phyloP scores from a whole-genome alignment of 2,329 filamentous ascomycete species.

The Colletotrichum sp. region DNA sequence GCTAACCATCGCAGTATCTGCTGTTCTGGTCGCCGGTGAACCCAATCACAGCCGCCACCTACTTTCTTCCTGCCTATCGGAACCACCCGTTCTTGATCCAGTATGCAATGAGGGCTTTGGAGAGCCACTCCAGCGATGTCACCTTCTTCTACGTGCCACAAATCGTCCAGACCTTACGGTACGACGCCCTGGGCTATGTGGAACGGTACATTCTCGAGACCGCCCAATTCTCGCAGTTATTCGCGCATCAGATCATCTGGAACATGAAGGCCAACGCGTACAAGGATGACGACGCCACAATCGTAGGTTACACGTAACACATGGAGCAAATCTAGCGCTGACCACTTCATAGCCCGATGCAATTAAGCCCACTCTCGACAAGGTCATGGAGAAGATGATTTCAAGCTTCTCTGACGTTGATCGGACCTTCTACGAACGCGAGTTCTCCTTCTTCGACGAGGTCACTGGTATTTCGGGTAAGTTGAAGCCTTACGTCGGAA shows the following conservation, averaged over 20 bases:
- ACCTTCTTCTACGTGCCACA: slow-evolving; percentile 99
- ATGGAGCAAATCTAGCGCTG: slow-evolving; percentile 19
- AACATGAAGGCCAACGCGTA: slow-evolving; percentile 99
- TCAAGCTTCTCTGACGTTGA: slow-evolving; percentile 81
- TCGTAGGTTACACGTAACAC: slow-evolving; percentile 59
- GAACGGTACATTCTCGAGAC: slow-evolving; percentile 97
- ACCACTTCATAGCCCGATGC: slow-evolving; percentile 70
- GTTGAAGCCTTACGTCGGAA: slow-evolving; percentile 90
- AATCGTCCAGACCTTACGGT: slow-evolving; percentile 93
- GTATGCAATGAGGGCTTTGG: slow-evolving; percentile 93
- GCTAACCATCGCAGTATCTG: slow-evolving; percentile 68
- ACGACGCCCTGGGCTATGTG: slow-evolving; percentile 92
- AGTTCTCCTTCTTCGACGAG: slow-evolving; percentile 98
- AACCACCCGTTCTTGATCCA: slow-evolving; percentile 94
- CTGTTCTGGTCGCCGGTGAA: slow-evolving; percentile 94
- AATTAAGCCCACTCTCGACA: slow-evolving; percentile 92
- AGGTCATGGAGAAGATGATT: slow-evolving; percentile 85
- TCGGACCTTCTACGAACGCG: slow-evolving; percentile 86
- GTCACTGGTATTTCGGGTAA: slow-evolving; percentile 96
- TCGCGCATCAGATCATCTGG: slow-evolving; percentile 99
- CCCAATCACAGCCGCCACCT: slow-evolving; percentile 89
- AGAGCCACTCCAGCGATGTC: slow-evolving; percentile 93
- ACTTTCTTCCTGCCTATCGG: slow-evolving; percentile 88
- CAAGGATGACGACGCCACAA: slow-evolving; percentile 91
- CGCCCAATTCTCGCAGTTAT: slow-evolving; percentile 95